phyloP scores from a whole-genome alignment of 176 grass and related monocot genomes.

The Echinochloa phyllopogon region DNA sequence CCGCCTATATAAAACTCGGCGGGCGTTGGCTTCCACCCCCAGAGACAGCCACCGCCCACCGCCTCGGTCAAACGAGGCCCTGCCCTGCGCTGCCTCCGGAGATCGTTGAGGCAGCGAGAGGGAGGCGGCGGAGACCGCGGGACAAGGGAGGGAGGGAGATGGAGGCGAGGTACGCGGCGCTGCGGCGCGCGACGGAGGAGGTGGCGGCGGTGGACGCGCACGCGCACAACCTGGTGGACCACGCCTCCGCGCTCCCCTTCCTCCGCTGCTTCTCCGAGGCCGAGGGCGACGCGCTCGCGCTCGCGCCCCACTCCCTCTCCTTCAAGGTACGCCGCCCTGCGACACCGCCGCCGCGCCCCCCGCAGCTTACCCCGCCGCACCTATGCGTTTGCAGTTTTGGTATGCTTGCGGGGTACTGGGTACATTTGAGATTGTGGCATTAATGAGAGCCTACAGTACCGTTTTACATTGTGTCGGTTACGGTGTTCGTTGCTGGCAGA shows the following conservation, averaged over 20 bases:
- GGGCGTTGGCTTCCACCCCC: neutral
- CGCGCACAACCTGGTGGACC: constrained; percentile 78
- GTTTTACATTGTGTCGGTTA: constrained; percentile 18
- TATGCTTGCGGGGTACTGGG: neutral
- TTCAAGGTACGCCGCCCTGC: constrained; percentile 77
- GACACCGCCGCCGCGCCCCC: neutral
- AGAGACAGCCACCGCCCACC: neutral
- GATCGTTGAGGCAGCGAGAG: neutral
- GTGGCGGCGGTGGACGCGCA: constrained; percentile 80
- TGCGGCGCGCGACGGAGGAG: constrained; percentile 64
- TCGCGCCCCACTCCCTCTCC: constrained; percentile 79
- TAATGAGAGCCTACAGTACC: neutral
- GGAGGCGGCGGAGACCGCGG: neutral
- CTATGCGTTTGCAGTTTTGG: neutral
- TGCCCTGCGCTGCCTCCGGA: neutral
- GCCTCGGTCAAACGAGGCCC: constrained; percentile 9
- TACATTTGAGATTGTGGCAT: neutral
- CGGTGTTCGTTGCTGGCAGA: neutral
- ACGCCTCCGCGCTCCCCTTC: constrained; percentile 73
- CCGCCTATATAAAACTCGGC: neutral
- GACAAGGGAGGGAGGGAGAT: constrained; percentile 17
- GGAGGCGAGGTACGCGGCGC: constrained; percentile 62
- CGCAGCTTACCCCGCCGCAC: neutral
- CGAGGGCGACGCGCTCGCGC: constrained; percentile 73
- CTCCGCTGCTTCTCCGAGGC: constrained; percentile 89